Evolutionary conservation across 1,284 basidiomycete species (phyloP).

Genomic region (Termitomyces sp.): DNA sequence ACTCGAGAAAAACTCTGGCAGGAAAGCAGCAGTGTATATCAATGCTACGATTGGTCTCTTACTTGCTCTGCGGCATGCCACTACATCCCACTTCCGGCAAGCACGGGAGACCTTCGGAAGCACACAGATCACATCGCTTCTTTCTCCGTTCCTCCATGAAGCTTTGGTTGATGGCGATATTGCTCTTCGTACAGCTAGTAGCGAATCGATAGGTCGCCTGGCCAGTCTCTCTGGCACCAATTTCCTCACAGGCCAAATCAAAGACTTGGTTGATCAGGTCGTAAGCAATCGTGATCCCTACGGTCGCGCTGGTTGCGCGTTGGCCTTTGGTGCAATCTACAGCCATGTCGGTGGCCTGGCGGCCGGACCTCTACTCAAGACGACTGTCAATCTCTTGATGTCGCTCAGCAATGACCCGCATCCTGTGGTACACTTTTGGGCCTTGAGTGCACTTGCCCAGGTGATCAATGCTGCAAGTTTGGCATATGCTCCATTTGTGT

Average conservation of each 20-base stretch:
- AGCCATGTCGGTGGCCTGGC: conserved; percentile 89
- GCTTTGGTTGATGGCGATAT: conserved; percentile 80
- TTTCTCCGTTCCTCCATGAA: conserved; percentile 81
- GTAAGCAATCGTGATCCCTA: conserved; percentile 94
- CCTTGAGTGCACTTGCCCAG: conserved; percentile 78
- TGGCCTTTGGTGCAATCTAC: conserved; percentile 94
- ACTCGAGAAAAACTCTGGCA: conserved; percentile 83
- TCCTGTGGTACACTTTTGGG: conserved; percentile 93
- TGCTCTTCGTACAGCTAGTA: conserved; percentile 75
- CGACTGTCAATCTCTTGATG: conserved; percentile 93
- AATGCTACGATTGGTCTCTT: conserved; percentile 83
- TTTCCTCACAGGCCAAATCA: conserved; percentile 86
- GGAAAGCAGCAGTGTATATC: conserved; percentile 83
- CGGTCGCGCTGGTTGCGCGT: conserved; percentile 88
- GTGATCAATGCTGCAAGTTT: conserved; percentile 93
- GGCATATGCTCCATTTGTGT: conserved; percentile 86
- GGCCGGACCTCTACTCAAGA: conserved; percentile 92
- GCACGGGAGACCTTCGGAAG: conserved; percentile 69
- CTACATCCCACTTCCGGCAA: conserved; percentile 47
- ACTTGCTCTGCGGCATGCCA: conserved; percentile 65
- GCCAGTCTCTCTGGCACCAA: conserved; percentile 81
- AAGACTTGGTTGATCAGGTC: conserved; percentile 92
- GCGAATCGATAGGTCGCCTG: conserved; percentile 87
- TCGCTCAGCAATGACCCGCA: conserved; percentile 95
- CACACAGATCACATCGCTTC: conserved; percentile 59